phyloP scores from a whole-genome alignment of 805 yeast species.

The Candida insectorum region DNA sequence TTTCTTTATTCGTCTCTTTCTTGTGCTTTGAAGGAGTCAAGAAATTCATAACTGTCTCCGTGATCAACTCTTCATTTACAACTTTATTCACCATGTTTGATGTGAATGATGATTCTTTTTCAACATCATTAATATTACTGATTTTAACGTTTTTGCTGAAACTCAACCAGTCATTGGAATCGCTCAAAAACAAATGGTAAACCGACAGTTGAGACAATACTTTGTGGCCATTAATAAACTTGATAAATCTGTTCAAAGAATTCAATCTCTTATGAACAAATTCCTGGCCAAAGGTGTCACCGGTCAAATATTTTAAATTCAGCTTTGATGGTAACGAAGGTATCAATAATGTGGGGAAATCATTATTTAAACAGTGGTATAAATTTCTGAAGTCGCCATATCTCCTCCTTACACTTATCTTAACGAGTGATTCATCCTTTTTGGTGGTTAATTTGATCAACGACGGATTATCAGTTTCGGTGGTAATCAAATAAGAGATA shows the following conservation, averaged over 20 bases:
- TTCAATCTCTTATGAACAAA: slow-evolving; percentile 82
- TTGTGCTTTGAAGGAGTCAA: slow-evolving; percentile 66
- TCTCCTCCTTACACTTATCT: slow-evolving; percentile 65
- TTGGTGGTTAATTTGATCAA: slow-evolving; percentile 33
- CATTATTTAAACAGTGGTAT: slow-evolving; percentile 69
- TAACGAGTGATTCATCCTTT: slow-evolving; percentile 17
- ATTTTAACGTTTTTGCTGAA: slow-evolving; percentile 56
- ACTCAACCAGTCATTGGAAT: slow-evolving; percentile 70
- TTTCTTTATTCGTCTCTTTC: slow-evolving; percentile 71
- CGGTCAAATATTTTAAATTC: slow-evolving; percentile 86
- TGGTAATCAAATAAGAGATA: slow-evolving; percentile 66
- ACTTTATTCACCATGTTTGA: slow-evolving; percentile 32
- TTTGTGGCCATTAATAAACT: slow-evolving; percentile 74
- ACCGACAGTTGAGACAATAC: slow-evolving; percentile 64
- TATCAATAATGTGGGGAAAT: slow-evolving; percentile 78
- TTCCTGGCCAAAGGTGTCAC: slow-evolving; percentile 83
- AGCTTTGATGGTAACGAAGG: slow-evolving; percentile 96
- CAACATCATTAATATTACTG: slow-evolving; percentile 16
- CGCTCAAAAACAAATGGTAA: slow-evolving; percentile 63
- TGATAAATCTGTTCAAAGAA: slow-evolving; percentile 72
- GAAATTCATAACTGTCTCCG: slow-evolving; percentile 92
- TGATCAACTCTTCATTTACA: slow-evolving; percentile 70
- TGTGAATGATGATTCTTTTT: slow-evolving; percentile 15
- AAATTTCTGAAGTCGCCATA: slow-evolving; percentile 84
- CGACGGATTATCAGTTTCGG: slow-evolving; percentile 60